Base-by-base conservation (phyloP, 2,329 filamentous ascomycete species). In the Exophiala oligosperma region DNA sequence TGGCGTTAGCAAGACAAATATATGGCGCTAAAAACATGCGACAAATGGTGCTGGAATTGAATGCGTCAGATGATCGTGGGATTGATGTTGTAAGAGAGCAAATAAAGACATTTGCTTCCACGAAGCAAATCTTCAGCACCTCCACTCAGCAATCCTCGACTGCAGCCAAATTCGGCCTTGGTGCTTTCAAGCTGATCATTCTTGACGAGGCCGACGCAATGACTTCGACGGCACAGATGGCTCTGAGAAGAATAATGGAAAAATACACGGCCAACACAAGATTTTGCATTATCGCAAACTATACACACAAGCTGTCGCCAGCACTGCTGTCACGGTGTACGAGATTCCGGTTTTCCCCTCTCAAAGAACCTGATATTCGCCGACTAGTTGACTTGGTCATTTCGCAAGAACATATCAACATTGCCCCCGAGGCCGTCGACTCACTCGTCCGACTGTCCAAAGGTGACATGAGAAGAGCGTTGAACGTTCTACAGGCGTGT, bases 171-270 rank as follows among this genome's bases (percentile, higher is more conserved):
- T 72, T 74, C 11, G 75, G 77, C 4, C 76, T 93, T 26, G 91
- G 90, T 0, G 84, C 84, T 2, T 99, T 89, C 80, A 99, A 99
- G 79, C 85, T 99, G 66, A 97, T 99, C 71, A 91, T 99, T 55
- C 84, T 99, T 3, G 94, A 99, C 74, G 94, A 99, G 79, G 94
- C 94, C n/a, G 94, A 99, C 73, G 94, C 94, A 54, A 99, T 99
- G 94, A 99, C 94, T n/a, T 89, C 91, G 54, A 95, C 93, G 0
- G 94, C 94, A 4, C 94, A 99, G 76, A 99, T 99, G 93, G 94
- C 94, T 0, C 80, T 99, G 55, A 85, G 94, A 62, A 82, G 94
- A 49, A 97, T 99, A 71, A 99, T 99, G 94, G 94, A 99, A 72
- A 96, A 96, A 77, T 99, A 99, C 78, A 99, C 94, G 0, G 90